Percentiles rank a stretch among this genome's conserved stretches.
Evolutionary conservation across 139 green algal genomes (phyloP).

Genomic region (Monoraphidium neglectum): DNA sequence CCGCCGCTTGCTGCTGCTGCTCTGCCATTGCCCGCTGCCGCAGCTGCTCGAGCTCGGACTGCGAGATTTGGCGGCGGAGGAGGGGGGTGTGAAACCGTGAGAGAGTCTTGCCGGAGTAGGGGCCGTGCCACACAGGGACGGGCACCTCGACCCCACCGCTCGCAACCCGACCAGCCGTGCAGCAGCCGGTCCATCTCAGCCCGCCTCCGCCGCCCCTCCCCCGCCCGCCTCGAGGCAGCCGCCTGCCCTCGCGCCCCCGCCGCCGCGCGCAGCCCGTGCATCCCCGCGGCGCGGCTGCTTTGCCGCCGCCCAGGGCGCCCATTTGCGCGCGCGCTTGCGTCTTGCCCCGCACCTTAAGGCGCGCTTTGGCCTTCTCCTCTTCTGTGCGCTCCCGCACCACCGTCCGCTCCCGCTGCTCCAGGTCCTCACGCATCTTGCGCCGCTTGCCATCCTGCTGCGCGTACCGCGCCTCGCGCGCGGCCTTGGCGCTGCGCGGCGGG

Average conservation of each 20-base stretch:
- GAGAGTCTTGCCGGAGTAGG: too few species aligned
- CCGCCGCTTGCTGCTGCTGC: constrained; percentile 13
- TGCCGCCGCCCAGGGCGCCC: too few species aligned
- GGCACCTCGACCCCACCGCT: too few species aligned
- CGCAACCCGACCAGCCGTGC: too few species aligned
- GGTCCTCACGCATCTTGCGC: constrained; percentile 75
- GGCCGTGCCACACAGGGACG: too few species aligned
- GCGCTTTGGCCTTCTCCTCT: constrained; percentile 52
- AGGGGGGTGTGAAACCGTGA: too few species aligned
- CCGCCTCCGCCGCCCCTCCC: too few species aligned
- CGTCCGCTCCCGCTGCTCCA: constrained; percentile 74
- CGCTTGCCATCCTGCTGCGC: constrained; percentile 68
- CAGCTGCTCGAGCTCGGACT: constrained; percentile 68
- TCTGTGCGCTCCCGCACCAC: constrained; percentile 55
- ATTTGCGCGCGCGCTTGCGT: background rate
- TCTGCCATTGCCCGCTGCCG: constrained; percentile 35
- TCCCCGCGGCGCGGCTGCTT: too few species aligned
- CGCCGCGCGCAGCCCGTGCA: too few species aligned
- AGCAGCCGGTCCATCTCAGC: too few species aligned
- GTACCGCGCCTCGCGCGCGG: constrained; percentile 36
- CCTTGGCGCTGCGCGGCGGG: constrained; percentile 58
- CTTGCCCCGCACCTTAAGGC: constrained; percentile 30
- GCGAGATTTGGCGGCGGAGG: background rate
- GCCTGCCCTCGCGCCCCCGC: too few species aligned
- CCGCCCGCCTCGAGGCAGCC: too few species aligned